Evolutionary conservation across 176 grass and related monocot genomes (phyloP).

Genomic region (Aechmea fasciata): DNA sequence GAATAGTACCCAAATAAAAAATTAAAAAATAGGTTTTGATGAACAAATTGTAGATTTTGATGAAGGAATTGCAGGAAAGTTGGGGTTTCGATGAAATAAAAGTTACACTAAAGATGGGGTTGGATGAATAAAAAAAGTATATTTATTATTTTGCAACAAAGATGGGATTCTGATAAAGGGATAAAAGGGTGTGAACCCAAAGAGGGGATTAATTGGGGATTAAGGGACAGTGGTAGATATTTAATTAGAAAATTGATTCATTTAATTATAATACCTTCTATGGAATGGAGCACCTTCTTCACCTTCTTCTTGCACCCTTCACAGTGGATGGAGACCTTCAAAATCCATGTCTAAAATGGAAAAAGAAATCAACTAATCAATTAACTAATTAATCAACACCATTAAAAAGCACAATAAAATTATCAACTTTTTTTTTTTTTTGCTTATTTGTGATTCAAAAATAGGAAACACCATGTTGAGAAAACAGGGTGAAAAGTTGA

Average conservation of each 20-base stretch:
- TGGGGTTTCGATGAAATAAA: background rate
- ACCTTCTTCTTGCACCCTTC: constrained; percentile 99
- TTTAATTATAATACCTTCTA: constrained; percentile 67
- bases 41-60: too few species aligned
- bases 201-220: background rate
- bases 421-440: too few species aligned
- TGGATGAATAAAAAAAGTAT: background rate
- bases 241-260: background rate
- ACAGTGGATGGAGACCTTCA: constrained; percentile 97
- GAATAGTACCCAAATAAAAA: too few species aligned
- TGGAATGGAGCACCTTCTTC: constrained; percentile 84
- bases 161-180: background rate
- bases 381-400: constrained; percentile 3
- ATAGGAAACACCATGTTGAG: background rate
- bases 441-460: too few species aligned
- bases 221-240: background rate
- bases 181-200: background rate
- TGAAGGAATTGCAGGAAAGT: too few species aligned
- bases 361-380: constrained; percentile 3
- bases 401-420: background rate
- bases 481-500: background rate
- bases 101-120: constrained; percentile 1
- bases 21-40: too few species aligned
- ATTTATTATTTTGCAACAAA: background rate
- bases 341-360: constrained; percentile 38